Evolutionary conservation across 495 filamentous ascomycete species (phyloP).

Genomic region (Alectoria sarmentosa): DNA sequence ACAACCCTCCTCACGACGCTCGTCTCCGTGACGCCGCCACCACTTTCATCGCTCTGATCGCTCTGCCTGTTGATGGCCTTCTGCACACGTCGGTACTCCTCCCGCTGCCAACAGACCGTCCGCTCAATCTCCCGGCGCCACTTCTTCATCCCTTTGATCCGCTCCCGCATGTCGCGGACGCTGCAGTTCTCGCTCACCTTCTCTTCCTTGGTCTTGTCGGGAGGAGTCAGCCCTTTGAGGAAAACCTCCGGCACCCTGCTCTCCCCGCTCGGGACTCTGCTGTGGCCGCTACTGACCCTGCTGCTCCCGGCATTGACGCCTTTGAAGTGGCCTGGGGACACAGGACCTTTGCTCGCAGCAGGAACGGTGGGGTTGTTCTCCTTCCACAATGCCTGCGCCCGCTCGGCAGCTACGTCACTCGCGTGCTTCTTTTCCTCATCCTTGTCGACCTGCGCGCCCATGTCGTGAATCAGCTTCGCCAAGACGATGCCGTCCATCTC

Average conservation of each 20-base stretch:
- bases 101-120: not conserved
- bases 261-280: not conserved
- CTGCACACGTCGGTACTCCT: not conserved
- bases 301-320: not conserved
- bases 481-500: slow-evolving; percentile 15
- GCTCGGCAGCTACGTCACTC: not conserved
- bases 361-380: not conserved
- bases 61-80: not conserved
- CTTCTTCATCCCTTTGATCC: slow-evolving; percentile 1
- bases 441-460: not conserved
- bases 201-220: slow-evolving; percentile 2
- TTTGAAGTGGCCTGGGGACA: not conserved
- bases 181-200: not conserved
- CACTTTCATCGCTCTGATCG: not conserved
- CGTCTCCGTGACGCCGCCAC: slow-evolving; percentile 2
- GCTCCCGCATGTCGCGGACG: not conserved
- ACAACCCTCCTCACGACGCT: not conserved
- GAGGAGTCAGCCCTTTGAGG: not conserved
- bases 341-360: not conserved
- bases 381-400: slow-evolving; percentile 2
- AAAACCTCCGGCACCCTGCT: not conserved
- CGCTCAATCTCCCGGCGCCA: slow-evolving; percentile 11
- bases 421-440: not conserved
- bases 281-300: not conserved
- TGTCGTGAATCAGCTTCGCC: not conserved